Evolutionary conservation across 805 yeast species (phyloP).

Genomic region (Sugiyamaella lignohabitans): DNA sequence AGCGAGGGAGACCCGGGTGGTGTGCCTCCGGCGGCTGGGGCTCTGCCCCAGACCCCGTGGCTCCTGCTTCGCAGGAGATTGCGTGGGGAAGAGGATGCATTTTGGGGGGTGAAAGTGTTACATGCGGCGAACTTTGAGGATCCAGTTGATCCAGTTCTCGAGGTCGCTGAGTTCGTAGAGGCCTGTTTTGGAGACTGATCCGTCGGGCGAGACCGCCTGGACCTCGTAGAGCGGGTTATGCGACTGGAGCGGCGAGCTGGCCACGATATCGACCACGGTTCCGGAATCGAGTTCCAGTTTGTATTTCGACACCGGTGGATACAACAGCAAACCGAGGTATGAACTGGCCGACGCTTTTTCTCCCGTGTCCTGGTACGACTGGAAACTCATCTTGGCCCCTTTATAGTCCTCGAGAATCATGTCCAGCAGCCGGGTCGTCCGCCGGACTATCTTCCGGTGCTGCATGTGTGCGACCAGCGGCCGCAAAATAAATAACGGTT

Average conservation of each 20-base stretch:
- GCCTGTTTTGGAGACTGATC: conserved; percentile 19
- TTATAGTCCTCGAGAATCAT: conserved; percentile 19
- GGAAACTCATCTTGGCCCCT: conserved; percentile 10
- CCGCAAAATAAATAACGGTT: conserved; percentile 22
- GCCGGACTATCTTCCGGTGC: conserved; percentile 21
- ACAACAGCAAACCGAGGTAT: conserved; percentile 20
- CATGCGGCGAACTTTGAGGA: conserved; percentile 1
- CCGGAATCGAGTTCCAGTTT: conserved; percentile 8
- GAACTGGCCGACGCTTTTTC: conserved; percentile 3
- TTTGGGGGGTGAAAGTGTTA: too few relatives aligned
- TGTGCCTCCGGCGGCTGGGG: too few relatives aligned
- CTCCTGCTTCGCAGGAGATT: too few relatives aligned
- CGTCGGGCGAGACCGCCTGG: conserved; percentile 11
- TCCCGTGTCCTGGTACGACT: background rate
- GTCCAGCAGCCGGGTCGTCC: conserved; percentile 20
- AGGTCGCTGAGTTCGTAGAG: conserved; percentile 31
- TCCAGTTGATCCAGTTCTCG: conserved; percentile 33
- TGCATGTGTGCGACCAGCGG: conserved; percentile 32
- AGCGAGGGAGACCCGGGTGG: too few relatives aligned
- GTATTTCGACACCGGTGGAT: conserved; percentile 21
- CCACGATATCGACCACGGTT: conserved; percentile 17
- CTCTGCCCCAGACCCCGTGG: too few relatives aligned
- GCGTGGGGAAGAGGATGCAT: too few relatives aligned
- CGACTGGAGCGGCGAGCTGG: conserved; percentile 23
- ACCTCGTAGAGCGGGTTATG: conserved; percentile 21